Base-by-base conservation (phyloP, 2,329 filamentous ascomycete species). In the Ophiocordyceps camponoti-floridani region DNA sequence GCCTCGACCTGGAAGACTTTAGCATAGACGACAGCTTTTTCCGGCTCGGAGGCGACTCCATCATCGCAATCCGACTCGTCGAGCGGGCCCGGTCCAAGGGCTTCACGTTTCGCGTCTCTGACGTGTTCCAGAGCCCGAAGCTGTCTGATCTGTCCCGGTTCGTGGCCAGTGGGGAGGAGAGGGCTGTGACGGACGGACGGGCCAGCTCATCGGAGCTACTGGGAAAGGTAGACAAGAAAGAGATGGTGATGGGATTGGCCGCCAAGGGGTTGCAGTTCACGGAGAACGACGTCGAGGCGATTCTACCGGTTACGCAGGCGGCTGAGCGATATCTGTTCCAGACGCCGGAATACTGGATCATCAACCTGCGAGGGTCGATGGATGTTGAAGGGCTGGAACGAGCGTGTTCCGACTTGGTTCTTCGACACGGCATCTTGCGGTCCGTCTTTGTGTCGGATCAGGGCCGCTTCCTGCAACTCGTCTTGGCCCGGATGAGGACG, bases 351-450 rank as follows among this genome's bases (percentile, higher is more conserved):
- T 47, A 47, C 14, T 47, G 46, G 46, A 40, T 42, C 42, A 11
- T 47, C 16, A 45, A 47, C 31, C 31, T 47, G 10, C 23, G 19
- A 16, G 46, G 43, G 10, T 11, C 33, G 11, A 19, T 47, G 4
- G 10, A 45, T 26, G 27, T n/a, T 10, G 41, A 43, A 8, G 27
- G 37, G 10, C 43, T 47, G 12, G 43, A 47, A 14, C 1, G 9
- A 3, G 46, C 46, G 5, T 47, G 46, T 33, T 30, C 37, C 4
- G 2, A 58, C 64, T 5, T 63, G 62, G 3, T 75, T 4, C 26
- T 27, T 11, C 44, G 46, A 38, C 46, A 78, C 52, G 76, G 79
- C 46, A 75, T 80, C 19, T 59, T 81, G 2, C 69, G 76, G 8
- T 79, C 77, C 0, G 70, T 80, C 4, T 81, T 80, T 47, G 66